phyloP scores from a whole-genome alignment of 805 yeast genomes.

The Priceomyces haplophilus region DNA sequence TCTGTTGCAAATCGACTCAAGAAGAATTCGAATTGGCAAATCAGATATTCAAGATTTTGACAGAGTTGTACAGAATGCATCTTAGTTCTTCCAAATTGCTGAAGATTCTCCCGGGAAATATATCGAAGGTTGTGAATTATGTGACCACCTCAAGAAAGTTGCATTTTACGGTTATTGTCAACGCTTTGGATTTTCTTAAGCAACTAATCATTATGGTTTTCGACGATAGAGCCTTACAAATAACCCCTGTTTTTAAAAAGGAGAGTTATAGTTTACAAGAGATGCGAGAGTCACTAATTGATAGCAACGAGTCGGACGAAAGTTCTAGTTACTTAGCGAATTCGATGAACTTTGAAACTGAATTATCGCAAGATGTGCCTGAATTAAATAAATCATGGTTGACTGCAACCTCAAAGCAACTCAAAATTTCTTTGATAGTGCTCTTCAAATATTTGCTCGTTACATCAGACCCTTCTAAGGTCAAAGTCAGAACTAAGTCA shows the following conservation, averaged over 20 bases:
- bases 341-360: conserved; percentile 5
- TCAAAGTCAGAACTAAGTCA: conserved; percentile 22
- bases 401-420: conserved; percentile 35
- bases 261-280: conserved; percentile 7
- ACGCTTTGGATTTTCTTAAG: conserved; percentile 20
- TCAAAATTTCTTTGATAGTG: conserved; percentile 30
- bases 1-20: conserved; percentile 7
- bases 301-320: not conserved
- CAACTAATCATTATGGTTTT: conserved; percentile 27
- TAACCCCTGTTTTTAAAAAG: not conserved
- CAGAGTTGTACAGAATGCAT: conserved; percentile 10
- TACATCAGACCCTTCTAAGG: conserved; percentile 13
- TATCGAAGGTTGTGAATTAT: conserved; percentile 32
- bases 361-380: not conserved
- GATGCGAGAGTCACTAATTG: conserved; percentile 13
- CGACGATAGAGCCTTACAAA: conserved; percentile 19
- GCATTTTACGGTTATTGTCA: conserved; percentile 20
- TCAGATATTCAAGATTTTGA: conserved; percentile 12
- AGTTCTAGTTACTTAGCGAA: not conserved
- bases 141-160: conserved; percentile 18
- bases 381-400: conserved; percentile 29
- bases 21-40: conserved; percentile 16
- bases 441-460: conserved; percentile 30
- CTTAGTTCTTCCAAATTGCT: conserved; percentile 32
- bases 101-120: conserved; percentile 39